A percentile compares a stretch with the other conserved stretches of the same genome.
These are phyloP conservation scores for Camillea tinctor DNA, from an alignment of 2,329 filamentous ascomycete genomes.

Conservation along the genomic window DNA sequence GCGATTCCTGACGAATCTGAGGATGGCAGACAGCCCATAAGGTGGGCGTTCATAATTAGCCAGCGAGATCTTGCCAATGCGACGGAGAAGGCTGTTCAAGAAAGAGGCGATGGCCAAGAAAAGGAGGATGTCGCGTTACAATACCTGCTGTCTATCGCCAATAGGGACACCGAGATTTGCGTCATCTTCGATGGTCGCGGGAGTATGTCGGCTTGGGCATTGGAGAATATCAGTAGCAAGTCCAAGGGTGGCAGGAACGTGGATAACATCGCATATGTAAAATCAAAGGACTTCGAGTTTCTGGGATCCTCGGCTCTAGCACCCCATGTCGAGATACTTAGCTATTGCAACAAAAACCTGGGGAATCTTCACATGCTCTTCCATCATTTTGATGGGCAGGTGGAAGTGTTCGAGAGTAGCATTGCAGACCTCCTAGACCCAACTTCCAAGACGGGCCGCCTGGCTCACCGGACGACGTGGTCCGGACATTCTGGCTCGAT, in stretches of 20 bases:
- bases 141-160: slow-evolving; percentile 82
- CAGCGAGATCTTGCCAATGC: slow-evolving; percentile 75
- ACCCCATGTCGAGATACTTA: slow-evolving; percentile 65
- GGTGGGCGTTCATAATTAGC: slow-evolving; percentile 81
- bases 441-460: slow-evolving; percentile 55
- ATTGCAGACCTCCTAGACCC: slow-evolving; percentile 81
- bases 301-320: slow-evolving; percentile 30
- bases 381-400: slow-evolving; percentile 81
- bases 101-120: slow-evolving; percentile 51
- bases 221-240: slow-evolving; percentile 81
- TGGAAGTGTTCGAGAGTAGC: slow-evolving; percentile 77
- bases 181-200: slow-evolving; percentile 81
- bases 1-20: slow-evolving; percentile 56
- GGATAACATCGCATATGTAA: slow-evolving; percentile 84
- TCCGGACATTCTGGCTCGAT: slow-evolving; percentile 80
- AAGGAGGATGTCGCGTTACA: slow-evolving; percentile 72
- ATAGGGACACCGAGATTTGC: slow-evolving; percentile 82
- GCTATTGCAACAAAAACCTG: slow-evolving; percentile 65
- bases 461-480: slow-evolving; percentile 68
- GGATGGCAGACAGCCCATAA: slow-evolving; percentile 35
- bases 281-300: slow-evolving; percentile 53
- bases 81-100: slow-evolving; percentile 72
- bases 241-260: slow-evolving; percentile 63
- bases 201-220: slow-evolving; percentile 86
- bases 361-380: slow-evolving; percentile 71